Base-by-base conservation (phyloP, 2,329 filamentous ascomycete genomes). In the Fusarium pseudoanthophilum region DNA sequence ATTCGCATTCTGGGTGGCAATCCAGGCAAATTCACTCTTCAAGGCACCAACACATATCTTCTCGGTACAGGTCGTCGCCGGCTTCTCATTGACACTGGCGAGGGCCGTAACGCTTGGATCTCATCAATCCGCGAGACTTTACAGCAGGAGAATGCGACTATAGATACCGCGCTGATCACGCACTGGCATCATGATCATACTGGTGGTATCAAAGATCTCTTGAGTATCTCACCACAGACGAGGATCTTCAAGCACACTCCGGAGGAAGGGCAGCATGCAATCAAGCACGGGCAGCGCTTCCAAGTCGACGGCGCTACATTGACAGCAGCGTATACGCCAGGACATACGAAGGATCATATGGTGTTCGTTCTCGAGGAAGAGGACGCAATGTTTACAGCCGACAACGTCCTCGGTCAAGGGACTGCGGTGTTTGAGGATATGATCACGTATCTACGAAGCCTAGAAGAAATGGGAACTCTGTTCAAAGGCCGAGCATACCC, bases 1-100 rank as follows among this genome's bases (percentile, higher is more conserved):
- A 92, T 97, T 71, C 90, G 96, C 63, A 93, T 99, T 70, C 86
- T 98, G 24, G 96, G 92, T 66, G 94, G 93, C 14, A 99, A 99
- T 82, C 95, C 96, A 18, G 90, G 93, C 79, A 98, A 97, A 85
- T 91, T 91, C 78, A 88, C 89, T 9, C 83, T 92, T 16, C 89
- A 92, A 82, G 92, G 95, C 71, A 98, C 96, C 75, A 99, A 99
- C 82, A 99, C 96, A 39, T 99, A 99, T 81, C 88, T 99, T 24
- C 79, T 99, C 67, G 96, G 96, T 66, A 91, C 88, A 11, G 95
- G 95, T 7, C 80, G 85, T 11, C 83, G 84, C 11, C 91, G 96
- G 15, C 87, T 98, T 66, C 88, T 99, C 28, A 90, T 99, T 78
- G 96, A 99, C 83, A 97, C 95, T 0, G 96, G 93, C 55, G 92